Evolutionary conservation across 148 eudicot species (phyloP), one percentile per base, ranked within the genome.

Genomic region (Euryodendron excelsum): DNA sequence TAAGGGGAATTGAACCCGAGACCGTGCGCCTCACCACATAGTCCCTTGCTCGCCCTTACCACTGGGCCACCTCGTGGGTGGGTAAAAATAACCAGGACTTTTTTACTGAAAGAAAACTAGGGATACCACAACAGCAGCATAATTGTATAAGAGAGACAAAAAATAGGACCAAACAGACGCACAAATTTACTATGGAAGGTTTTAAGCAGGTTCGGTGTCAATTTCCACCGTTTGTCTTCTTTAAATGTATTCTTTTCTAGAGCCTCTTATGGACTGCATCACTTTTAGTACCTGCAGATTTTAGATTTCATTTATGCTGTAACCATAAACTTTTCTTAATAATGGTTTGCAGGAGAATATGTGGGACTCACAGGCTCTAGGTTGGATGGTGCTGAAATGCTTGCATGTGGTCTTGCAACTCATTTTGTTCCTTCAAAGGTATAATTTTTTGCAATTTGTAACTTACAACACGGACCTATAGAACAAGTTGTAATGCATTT

Each of bases 361-460:
- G 87, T 83, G 47, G 96, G 97, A 50, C 90, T 95, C 68, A 89
- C 99, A 56, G 97, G 99, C 18, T 76, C 92, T 66, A 79, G 97
- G 86, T 87, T 95, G 87, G 96, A 95, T 89, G 99, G 99, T 74
- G 92, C 96, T 71, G 97, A 95, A 88, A 95, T 93, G 99, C 94
- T 95, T 84, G 96, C 97, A 27, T 93, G 96, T 74, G 99, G 97
- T 76, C 96, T 95, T 75, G 99, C 97, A 75, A 95, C 99, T 69
- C 97, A 95, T 79, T 95, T 89, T 87, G 97, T 95, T 81, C 87
- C 83, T 59, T 84, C 91, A 48, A 81, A 31, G 90, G 99, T 96
- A 88, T 58, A 25, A 33, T 76, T 72, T 65, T 47, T 72, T 25
- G n/a, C 72, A n/a, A 27, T 79, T 45, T 59, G 56, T 60, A 34